Evolutionary conservation across 2,329 filamentous ascomycete genomes (phyloP), one percentile per base, ranked within the genome.

Genomic region (Karstenula rhodostoma): DNA sequence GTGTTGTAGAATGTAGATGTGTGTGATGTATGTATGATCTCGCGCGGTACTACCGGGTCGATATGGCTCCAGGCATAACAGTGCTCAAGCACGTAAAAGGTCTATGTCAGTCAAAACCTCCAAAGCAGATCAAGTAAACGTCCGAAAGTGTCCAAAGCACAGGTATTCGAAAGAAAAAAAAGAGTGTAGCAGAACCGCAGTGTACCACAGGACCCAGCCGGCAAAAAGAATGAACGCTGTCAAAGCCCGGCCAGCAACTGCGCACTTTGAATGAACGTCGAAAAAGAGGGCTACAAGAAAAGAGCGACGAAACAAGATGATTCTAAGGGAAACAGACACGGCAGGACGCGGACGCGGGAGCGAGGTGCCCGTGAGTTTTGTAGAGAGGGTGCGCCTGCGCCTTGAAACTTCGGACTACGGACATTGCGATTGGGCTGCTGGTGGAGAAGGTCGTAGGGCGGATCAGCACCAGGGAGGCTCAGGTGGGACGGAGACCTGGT

Each of bases 381-480:
- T 55, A 55, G 29, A 46, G 52, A n/a, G 52, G 23, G 27, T 46
- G 40, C 29, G 40, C 40, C 52, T 55, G n/a, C 29, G 52, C 52
- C 52, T 55, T 47, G 52, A 46, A 55, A 55, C 52, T 8, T 55
- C 52, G 52, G 52, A 55, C 52, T 55, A 55, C 52, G 52, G 52
- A 55, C 52, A 55, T 55, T 54, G 51, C 37, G 40, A 22, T 43
- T 55, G 27, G 42, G 33, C 33, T 13, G 33, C 33, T 10, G 33
- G 13, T 25, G 49, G 10, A 27, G 33, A 44, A 19, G 19, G 19
- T 10, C 9, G 33, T 25, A 44, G 51, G 37, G 40, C 40, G 15
- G 51, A 54, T 32, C 27, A 51, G 32, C 19, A 40, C 32, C 48
- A 37, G 51, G 37, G 17, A 27, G 5, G 4, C 22, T 55, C 32